Evolutionary conservation across 371 early-diverging fungal species (phyloP), one percentile per base, ranked within the genome.

Genomic region (Dichotomocladium elegans): DNA sequence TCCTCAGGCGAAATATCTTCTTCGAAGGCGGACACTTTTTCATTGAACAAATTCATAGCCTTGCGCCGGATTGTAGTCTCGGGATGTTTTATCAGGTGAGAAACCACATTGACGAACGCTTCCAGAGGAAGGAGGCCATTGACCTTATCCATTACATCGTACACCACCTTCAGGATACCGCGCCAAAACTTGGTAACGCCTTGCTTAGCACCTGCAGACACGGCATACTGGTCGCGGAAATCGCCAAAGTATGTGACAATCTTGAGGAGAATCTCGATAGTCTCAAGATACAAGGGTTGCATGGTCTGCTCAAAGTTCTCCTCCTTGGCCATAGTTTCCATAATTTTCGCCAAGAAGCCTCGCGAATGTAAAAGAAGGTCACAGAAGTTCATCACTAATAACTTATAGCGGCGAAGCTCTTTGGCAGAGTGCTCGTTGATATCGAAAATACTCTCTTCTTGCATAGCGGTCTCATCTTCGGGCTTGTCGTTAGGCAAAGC

Each of bases 361-460:
- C 78, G 79, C 62, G 83, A 82, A 1, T 68, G 72, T 51, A 91
- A 72, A 4, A 90, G 67, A 48, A 79, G 75, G 29, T 82, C 77
- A 47, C 79, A 78, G 70, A 86, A 91, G 43, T 86, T 82, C 29
- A 90, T 63, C 8, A 80, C 83, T 5, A 86, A 79, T 37, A 88
- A 79, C 56, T 90, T 87, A 77, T 88, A 88, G 33, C 90, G 86
- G 26, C 88, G 84, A 28, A 92, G 70, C 55, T 88, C 87, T 60
- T 87, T 84, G 53, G 68, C 79, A 50, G 68, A 70, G 41, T 81
- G 83, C 19, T 80, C 80, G 41, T 55, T 59, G 19, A 79, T 35
- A 31, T 77, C 79, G 57, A 79, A 83, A 24, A 81, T 53, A 8
- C 60, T 64, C 6, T 41, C 40, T 21, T 60, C 58, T 7, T 44